These are phyloP conservation scores for Nicotiana undulata DNA, from an alignment of 257 asterid species.

Conservation along the genomic window DNA sequence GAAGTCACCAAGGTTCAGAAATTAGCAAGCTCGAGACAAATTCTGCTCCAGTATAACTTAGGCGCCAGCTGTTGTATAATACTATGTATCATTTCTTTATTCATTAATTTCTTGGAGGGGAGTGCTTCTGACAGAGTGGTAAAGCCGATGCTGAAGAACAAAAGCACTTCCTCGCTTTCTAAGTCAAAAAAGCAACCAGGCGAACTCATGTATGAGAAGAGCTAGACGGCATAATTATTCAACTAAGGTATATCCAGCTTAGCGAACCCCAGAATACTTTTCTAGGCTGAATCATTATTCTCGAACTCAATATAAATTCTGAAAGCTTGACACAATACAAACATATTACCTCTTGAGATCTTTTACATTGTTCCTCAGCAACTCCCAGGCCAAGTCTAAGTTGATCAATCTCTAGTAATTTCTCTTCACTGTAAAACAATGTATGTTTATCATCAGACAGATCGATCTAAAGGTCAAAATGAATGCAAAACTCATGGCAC, in stretches of 20 bases:
- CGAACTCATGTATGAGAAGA: background rate
- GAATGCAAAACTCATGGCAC: background rate
- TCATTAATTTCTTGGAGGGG: background rate
- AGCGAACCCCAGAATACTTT: background rate
- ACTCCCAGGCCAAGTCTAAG: slow-evolving; percentile 33
- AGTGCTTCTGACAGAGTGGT: background rate
- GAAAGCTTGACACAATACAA: slow-evolving; percentile 9
- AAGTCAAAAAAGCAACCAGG: background rate
- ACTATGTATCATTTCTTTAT: background rate
- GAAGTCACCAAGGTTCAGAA: background rate
- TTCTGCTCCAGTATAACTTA: background rate
- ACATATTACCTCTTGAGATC: slow-evolving; percentile 35
- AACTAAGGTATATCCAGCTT: background rate
- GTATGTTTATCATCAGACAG: slow-evolving; percentile 3
- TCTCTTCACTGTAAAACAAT: slow-evolving; percentile 30
- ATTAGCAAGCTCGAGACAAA: background rate
- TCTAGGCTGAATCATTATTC: background rate
- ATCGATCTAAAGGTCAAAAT: background rate
- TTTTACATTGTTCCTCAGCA: slow-evolving; percentile 31
- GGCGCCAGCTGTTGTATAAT: background rate
- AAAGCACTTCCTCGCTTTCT: background rate
- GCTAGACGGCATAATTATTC: background rate
- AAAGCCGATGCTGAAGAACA: background rate
- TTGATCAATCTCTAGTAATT: slow-evolving; percentile 33
- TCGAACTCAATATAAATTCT: background rate